Conservation (phyloP, 2,329 filamentous ascomycete genomes). For the Pseudopyrenochaeta lycopersici region DNA sequence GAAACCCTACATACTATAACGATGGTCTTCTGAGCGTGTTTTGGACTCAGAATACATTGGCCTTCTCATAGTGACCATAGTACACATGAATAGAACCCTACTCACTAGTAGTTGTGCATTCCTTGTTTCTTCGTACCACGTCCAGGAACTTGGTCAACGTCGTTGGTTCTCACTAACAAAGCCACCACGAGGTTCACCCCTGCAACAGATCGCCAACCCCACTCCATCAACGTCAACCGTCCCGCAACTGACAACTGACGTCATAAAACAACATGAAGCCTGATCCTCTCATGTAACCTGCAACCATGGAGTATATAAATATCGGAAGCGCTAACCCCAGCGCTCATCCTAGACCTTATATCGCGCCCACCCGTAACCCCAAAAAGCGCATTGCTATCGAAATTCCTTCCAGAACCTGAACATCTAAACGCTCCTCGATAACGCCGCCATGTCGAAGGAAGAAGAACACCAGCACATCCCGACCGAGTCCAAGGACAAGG, state of each 20-base stretch:
- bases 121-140: too few species aligned
- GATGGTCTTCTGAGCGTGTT: background rate
- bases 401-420: too few species aligned
- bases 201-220: background rate
- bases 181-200: background rate
- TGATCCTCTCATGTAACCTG: background rate
- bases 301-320: background rate
- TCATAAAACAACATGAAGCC: background rate
- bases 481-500: conserved; percentile 17
- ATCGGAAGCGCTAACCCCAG: background rate
- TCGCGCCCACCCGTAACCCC: too few species aligned
- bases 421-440: background rate
- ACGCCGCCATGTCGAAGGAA: conserved; percentile 18
- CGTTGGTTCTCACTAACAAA: too few species aligned
- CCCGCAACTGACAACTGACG: background rate
- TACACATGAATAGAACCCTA: background rate
- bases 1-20: background rate
- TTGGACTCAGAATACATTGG: background rate
- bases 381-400: too few species aligned
- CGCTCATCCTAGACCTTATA: too few species aligned
- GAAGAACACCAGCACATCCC: conserved; percentile 41
- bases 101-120: background rate
- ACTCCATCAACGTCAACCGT: background rate
- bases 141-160: too few species aligned
- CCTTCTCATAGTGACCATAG: background rate